Evolutionary conservation across 306 rosid species (phyloP).

Genomic region (Prunus kanzakura): DNA sequence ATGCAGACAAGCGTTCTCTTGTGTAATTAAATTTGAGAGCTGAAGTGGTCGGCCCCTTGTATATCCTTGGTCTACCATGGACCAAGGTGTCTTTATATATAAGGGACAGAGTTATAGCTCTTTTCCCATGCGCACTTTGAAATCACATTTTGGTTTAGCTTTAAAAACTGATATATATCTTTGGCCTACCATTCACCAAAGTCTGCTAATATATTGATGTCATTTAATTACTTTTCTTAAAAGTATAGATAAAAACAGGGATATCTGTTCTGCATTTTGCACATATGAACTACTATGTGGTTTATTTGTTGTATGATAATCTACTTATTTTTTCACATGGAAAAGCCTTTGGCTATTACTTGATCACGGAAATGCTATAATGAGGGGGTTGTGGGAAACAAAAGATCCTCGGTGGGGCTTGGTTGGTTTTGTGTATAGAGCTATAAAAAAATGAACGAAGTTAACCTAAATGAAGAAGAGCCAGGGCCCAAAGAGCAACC

Average conservation of each 20-base stretch:
- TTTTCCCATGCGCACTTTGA: slow-evolving; percentile 5
- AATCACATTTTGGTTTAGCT: not conserved
- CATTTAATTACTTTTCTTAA: too few relatives aligned
- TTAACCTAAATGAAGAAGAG: not conserved
- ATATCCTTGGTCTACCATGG: slow-evolving; percentile 6
- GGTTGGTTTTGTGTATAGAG: not conserved
- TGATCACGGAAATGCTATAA: too few relatives aligned
- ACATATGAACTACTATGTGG: not conserved
- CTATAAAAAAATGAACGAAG: not conserved
- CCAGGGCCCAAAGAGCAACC: not conserved
- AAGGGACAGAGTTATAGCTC: slow-evolving; percentile 12
- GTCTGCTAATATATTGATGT: too few relatives aligned
- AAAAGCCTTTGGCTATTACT: not conserved
- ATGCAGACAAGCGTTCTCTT: not conserved
- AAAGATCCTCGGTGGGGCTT: too few relatives aligned
- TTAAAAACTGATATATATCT: not conserved
- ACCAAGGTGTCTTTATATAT: slow-evolving; percentile 3
- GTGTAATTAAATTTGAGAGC: slow-evolving; percentile 2
- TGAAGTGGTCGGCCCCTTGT: not conserved
- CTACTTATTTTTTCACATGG: not conserved
- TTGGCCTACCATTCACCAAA: not conserved
- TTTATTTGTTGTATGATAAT: not conserved
- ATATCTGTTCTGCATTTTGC: not conserved
- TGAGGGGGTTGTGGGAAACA: too few relatives aligned
- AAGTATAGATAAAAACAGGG: too few relatives aligned